Percentiles rank a stretch among this genome's conserved stretches.
Evolutionary conservation across 2,329 filamentous ascomycete species (phyloP).

Genomic region (Clarireedia hainanense): DNA sequence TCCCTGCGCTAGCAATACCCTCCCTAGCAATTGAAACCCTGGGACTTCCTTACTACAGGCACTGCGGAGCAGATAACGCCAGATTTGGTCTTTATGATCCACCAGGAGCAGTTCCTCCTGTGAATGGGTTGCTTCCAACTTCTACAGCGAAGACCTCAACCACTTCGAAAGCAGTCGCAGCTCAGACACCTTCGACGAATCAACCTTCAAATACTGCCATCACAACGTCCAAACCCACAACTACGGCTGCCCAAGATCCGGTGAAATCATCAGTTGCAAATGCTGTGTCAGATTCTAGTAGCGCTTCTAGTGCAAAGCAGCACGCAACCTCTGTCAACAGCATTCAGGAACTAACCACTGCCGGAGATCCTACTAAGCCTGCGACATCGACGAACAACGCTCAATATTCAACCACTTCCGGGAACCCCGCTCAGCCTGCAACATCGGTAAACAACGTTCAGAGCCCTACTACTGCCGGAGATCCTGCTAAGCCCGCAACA

Average conservation of each 20-base stretch:
- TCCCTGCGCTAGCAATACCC: constrained; percentile 17
- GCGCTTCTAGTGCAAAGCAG: not conserved
- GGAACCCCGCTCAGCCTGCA: not conserved
- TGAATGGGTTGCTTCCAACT: constrained; percentile 21
- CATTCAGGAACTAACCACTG: not conserved
- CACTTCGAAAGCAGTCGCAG: constrained; percentile 13
- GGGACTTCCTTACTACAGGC: constrained; percentile 28
- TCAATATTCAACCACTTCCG: not conserved
- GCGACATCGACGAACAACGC: not conserved
- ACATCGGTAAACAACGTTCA: not conserved
- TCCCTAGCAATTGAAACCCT: constrained; percentile 11
- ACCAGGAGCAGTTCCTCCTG: constrained; percentile 32
- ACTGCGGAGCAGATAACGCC: constrained; percentile 31
- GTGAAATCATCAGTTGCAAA: not conserved
- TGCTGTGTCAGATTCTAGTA: not conserved
- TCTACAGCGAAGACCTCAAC: constrained; percentile 13
- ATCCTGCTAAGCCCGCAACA: not conserved
- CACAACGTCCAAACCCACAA: not conserved
- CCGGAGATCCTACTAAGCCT: not conserved
- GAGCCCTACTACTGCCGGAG: not conserved
- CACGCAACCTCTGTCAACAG: not conserved
- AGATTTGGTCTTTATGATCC: constrained; percentile 34
- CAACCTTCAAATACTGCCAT: constrained; percentile 9
- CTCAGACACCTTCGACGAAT: constrained; percentile 12
- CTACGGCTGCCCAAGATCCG: not conserved